Evolutionary conservation across 116 monocot genomes (phyloP).

Genomic region (Cymodocea nodosa): DNA sequence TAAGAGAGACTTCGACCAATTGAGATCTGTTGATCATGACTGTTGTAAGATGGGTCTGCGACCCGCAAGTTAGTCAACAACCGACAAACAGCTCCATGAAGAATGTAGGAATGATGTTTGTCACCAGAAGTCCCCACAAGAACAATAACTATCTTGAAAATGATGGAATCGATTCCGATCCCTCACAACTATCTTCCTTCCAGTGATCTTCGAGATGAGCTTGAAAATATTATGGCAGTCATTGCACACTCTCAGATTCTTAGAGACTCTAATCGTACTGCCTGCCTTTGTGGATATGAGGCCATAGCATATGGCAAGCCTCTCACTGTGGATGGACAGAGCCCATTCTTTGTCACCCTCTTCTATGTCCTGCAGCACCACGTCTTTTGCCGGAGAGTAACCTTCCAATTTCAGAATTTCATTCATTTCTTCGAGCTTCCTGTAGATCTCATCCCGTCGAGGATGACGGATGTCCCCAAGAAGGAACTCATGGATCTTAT

Average conservation of each 20-base stretch:
- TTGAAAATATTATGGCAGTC: slow-evolving; percentile 54
- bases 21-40: too few relatives aligned
- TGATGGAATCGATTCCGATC: slow-evolving; percentile 45
- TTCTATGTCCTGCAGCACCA: slow-evolving; percentile 37
- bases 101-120: neutral
- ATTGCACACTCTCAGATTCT: slow-evolving; percentile 43
- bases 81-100: too few relatives aligned
- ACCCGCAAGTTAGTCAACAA: too few relatives aligned
- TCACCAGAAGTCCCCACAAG: slow-evolving; percentile 52
- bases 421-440: slow-evolving; percentile 34
- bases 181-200: slow-evolving; percentile 39
- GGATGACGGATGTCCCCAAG: slow-evolving; percentile 44
- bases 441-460: slow-evolving; percentile 27
- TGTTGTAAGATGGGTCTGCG: too few relatives aligned
- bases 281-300: slow-evolving; percentile 43
- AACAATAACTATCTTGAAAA: slow-evolving; percentile 40
- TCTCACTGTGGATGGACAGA: slow-evolving; percentile 43
- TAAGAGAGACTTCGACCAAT: too few relatives aligned
- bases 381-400: slow-evolving; percentile 23
- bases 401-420: slow-evolving; percentile 22
- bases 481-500: slow-evolving; percentile 49
- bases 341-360: slow-evolving; percentile 50
- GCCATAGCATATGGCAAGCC: slow-evolving; percentile 41
- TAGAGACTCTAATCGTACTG: slow-evolving; percentile 34
- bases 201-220: slow-evolving; percentile 28